Base-by-base conservation (phyloP, 495 filamentous ascomycete genomes). In the Aspergillus asperescens region DNA sequence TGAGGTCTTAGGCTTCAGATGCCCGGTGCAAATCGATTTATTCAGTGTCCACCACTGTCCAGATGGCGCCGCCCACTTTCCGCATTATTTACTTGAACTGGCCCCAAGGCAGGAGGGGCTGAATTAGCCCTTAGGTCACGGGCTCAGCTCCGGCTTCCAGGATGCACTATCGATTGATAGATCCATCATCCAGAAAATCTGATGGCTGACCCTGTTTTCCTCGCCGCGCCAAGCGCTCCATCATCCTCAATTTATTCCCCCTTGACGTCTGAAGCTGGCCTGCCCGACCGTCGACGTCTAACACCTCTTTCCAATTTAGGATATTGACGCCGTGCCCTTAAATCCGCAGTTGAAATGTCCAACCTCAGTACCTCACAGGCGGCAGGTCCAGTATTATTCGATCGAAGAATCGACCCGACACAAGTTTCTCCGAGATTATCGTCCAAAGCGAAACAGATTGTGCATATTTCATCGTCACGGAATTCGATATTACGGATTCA, bases 111-210 rank as follows among this genome's bases (percentile, higher is more conserved):
- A 62, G 60, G 50, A 45, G 51, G 50, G 49, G 51, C 60, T 57
- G 60, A 55, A 28, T 59, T 59, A 58, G 60, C 43, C 40, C 48
- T 43, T 57, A 37, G 48, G 24, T 13, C 45, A 34, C 22, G 8
- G 18, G 12, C 18, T 12, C 10, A 24, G 35, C 5, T 32, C 19
- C 28, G 24, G 19, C 18, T 28, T 43, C 42, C 47, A 41, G 23
- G 56, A 43, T 42, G 32, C 52, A 55, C 58, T 57, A 61, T 61
- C 32, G 58, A 61, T 44, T 54, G 51, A 40, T 55, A 52, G 55
- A 52, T 55, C 48, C 34, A 35, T 41, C 10, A 29, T 35, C 24
- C 9, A 37, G 24, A 3, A 46, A 22, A 27, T 56, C 43, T 52
- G 54, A 54, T 57, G 38, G 52, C 52, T 38, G 19, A 28, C n/a